Percentiles rank a stretch among this genome's conserved stretches.
phyloP scores from a whole-genome alignment of 768 basidiomycete species.

The Kwoniella botswanensis region DNA sequence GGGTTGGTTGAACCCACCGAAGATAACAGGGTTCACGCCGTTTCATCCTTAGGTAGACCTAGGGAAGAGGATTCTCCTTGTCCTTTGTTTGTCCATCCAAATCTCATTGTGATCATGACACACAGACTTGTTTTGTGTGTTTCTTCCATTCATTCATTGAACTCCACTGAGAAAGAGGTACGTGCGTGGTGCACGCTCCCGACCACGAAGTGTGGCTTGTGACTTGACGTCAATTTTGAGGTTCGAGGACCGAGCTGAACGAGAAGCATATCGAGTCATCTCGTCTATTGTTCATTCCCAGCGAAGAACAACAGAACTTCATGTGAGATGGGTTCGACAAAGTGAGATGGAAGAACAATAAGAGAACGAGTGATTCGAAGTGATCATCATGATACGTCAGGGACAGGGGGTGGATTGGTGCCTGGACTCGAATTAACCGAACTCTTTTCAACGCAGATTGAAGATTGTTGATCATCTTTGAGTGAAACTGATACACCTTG shows the following conservation, averaged over 20 bases:
- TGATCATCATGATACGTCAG: too few relatives aligned
- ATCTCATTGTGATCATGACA: neutral
- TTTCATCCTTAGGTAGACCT: neutral
- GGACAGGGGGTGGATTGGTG: too few relatives aligned
- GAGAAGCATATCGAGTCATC: neutral
- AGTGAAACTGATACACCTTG: too few relatives aligned
- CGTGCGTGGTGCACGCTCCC: neutral
- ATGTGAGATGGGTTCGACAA: too few relatives aligned
- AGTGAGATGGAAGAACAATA: too few relatives aligned
- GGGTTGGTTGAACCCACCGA: neutral
- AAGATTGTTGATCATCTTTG: too few relatives aligned
- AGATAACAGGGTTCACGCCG: neutral
- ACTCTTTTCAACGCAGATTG: too few relatives aligned
- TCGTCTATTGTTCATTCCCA: neutral
- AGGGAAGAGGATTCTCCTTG: neutral
- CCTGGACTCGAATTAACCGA: too few relatives aligned
- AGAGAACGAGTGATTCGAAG: too few relatives aligned
- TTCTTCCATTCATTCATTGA: neutral
- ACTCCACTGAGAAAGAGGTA: neutral
- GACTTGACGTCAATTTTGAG: neutral
- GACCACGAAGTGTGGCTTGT: neutral
- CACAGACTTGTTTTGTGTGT: constrained; percentile 1
- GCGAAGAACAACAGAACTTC: neutral
- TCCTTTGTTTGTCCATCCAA: neutral
- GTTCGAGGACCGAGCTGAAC: neutral